These are phyloP conservation scores for Eimeria falciformis DNA, from an alignment of 169 alveolate species.

Conservation along the genomic window DNA sequence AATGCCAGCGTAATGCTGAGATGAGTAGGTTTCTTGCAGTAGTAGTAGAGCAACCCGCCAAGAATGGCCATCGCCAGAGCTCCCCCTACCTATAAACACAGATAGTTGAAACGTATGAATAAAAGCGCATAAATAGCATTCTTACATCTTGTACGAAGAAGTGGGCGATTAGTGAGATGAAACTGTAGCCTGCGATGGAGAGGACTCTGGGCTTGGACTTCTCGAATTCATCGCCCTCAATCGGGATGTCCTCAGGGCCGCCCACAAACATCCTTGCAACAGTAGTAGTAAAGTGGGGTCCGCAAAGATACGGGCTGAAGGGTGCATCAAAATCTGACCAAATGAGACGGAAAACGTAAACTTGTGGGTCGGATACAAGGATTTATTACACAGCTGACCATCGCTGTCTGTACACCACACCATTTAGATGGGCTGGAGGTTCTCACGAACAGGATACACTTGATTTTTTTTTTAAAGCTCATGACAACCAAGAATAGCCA, in stretches of 20 bases:
- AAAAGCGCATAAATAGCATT: no score
- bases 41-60: conserved; percentile 72
- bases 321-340: conserved; percentile 51
- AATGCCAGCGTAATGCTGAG: conserved; percentile 74
- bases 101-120: not conserved
- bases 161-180: conserved; percentile 70
- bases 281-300: conserved; percentile 23
- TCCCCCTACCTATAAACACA: conserved; percentile 61
- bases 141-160: conserved; percentile 76
- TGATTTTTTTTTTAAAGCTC: no score
- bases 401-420: conserved; percentile 53
- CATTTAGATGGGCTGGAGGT: not conserved
- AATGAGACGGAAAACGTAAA: conserved; percentile 22
- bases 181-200: conserved; percentile 55
- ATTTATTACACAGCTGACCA: not conserved
- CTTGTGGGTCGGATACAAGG: conserved; percentile 29
- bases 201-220: conserved; percentile 74
- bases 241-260: conserved; percentile 74
- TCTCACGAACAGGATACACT: not conserved
- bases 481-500: no score
- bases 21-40: conserved; percentile 71
- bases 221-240: conserved; percentile 76
- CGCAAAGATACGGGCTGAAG: not conserved
- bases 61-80: conserved; percentile 68
- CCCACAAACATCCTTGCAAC: conserved; percentile 52